Conservation (phyloP, 352 stramenopile species). For the Phytopythium kandeliae region DNA sequence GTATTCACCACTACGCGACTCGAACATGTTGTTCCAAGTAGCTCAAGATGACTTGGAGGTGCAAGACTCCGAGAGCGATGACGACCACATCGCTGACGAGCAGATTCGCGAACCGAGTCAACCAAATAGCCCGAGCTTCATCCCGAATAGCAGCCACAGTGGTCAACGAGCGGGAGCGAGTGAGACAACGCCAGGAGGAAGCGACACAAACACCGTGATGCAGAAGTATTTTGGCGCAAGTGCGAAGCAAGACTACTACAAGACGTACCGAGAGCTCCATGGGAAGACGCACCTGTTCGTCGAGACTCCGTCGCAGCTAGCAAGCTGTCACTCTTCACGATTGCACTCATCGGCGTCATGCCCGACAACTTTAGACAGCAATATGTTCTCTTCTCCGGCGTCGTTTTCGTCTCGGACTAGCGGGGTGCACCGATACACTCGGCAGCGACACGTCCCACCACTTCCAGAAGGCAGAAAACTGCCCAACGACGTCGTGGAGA, state of each 20-base stretch:
- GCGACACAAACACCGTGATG: conserved; percentile 8
- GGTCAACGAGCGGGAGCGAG: neutral
- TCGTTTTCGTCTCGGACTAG: conserved; percentile 13
- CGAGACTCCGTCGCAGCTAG: conserved; percentile 8
- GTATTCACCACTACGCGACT: conserved; percentile 37
- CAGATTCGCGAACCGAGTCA: neutral
- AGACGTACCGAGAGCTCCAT: conserved; percentile 47
- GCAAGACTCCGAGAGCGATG: conserved; percentile 14
- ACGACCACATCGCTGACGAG: neutral
- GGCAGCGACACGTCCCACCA: conserved; percentile 7
- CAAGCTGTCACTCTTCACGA: conserved; percentile 7
- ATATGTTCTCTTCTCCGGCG: conserved; percentile 11
- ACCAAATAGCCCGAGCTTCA: neutral
- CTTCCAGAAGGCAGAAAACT: neutral
- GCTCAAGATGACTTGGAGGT: conserved; percentile 11
- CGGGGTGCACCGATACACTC: neutral
- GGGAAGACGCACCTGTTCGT: conserved; percentile 54
- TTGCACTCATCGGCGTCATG: conserved; percentile 9
- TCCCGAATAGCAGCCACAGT: neutral
- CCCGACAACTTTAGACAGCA: conserved; percentile 8
- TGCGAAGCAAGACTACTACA: conserved; percentile 46
- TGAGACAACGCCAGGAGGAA: neutral
- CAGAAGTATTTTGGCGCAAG: conserved; percentile 47
- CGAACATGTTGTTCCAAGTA: conserved; percentile 22
- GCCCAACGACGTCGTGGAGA: conserved; percentile 9